phyloP scores from a whole-genome alignment of 2,329 filamentous ascomycete genomes.

The Colletotrichum endophyticum region DNA sequence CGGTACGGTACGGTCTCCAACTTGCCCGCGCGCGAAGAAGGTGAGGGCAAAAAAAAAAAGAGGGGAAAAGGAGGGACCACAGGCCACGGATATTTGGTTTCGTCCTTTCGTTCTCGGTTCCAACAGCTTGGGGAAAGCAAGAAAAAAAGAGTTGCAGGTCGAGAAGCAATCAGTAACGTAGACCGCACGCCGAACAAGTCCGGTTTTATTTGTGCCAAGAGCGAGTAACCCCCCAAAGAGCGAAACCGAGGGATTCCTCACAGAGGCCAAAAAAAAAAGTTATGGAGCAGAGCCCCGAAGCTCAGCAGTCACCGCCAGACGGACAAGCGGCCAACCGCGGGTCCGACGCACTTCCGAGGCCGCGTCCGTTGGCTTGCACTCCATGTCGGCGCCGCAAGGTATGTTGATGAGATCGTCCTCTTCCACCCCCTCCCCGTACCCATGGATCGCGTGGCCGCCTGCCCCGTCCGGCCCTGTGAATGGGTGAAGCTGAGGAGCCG shows the following conservation, averaged over 20 bases:
- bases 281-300: constrained; percentile 20
- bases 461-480: not conserved
- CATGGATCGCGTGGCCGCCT: not conserved
- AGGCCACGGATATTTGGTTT: not conserved
- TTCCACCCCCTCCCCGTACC: not conserved
- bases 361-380: constrained; percentile 19
- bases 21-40: not conserved
- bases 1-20: not conserved
- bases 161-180: not conserved
- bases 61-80: not conserved
- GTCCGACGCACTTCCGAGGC: constrained; percentile 20
- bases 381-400: constrained; percentile 21
- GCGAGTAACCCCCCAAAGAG: not conserved
- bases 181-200: not conserved
- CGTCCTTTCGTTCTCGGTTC: not conserved
- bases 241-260: not conserved
- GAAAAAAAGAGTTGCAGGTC: not conserved
- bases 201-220: constrained; percentile 4
- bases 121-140: not conserved
- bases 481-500: not conserved
- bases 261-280: not conserved
- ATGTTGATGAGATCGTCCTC: not conserved
- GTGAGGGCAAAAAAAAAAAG: not conserved
- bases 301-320: constrained; percentile 12
- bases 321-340: constrained; percentile 16